Percentiles rank a stretch among this genome's conserved stretches.
These are phyloP conservation scores for Penicillium freii DNA, from an alignment of 2,329 filamentous ascomycete genomes.

Conservation along the genomic window DNA sequence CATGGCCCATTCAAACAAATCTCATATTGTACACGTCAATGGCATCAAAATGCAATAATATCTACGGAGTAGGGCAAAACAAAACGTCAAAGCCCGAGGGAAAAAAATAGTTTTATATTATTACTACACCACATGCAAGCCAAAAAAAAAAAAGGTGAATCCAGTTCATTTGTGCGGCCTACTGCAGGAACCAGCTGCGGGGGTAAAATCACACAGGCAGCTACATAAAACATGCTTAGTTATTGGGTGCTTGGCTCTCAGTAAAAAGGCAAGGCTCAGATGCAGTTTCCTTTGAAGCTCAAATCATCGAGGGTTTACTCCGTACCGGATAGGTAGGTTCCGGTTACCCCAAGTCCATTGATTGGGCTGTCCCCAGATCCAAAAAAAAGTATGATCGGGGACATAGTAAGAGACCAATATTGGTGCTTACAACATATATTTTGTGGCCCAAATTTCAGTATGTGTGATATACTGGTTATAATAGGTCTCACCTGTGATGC, in stretches of 20 bases:
- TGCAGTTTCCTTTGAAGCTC: slow-evolving; percentile 9
- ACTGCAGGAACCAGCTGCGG: slow-evolving; percentile 38
- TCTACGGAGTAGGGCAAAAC: neutral
- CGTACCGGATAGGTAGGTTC: slow-evolving; percentile 3
- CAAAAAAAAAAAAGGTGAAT: neutral
- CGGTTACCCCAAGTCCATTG: slow-evolving; percentile 1
- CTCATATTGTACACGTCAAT: slow-evolving; percentile 6
- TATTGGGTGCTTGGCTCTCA: neutral
- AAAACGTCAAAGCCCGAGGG: neutral
- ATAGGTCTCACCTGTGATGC: slow-evolving; percentile 10
- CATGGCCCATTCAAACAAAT: slow-evolving; percentile 2
- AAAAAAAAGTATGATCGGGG: neutral
- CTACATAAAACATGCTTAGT: neutral
- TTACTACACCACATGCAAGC: slow-evolving; percentile 1
- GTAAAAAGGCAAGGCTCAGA: slow-evolving; percentile 12
- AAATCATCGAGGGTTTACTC: slow-evolving; percentile 5
- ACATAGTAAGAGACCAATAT: neutral
- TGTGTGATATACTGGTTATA: slow-evolving; percentile 5
- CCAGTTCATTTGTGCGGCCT: slow-evolving; percentile 28
- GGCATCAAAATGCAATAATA: slow-evolving; percentile 2
- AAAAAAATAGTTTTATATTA: neutral
- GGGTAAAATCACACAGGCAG: slow-evolving; percentile 5
- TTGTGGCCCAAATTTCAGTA: slow-evolving; percentile 3
- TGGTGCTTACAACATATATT: neutral
- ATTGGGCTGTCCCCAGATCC: slow-evolving; percentile 9